These are phyloP conservation scores for Haematococcus sp. DNA, from an alignment of 139 green algal species.

Conservation along the genomic window DNA sequence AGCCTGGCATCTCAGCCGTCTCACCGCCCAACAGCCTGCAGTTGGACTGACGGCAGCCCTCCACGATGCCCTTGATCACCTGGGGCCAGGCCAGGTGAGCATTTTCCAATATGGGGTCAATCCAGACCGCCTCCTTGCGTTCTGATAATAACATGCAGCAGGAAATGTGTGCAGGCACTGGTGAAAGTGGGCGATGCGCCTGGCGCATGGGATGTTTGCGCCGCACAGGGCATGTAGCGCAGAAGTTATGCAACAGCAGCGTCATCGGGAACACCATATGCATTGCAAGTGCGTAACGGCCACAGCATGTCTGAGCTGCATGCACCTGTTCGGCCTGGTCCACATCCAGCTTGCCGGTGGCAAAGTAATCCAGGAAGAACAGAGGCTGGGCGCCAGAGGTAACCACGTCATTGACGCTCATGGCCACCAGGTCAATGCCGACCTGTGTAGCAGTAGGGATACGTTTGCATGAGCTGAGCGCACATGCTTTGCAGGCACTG, in stretches of 20 bases:
- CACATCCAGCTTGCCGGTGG: conserved; percentile 89
- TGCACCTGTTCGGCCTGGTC: conserved; percentile 85
- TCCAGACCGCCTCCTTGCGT: too few species aligned
- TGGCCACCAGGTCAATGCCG: conserved; percentile 96
- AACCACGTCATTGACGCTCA: conserved; percentile 98
- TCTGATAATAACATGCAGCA: too few species aligned
- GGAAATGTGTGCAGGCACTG: too few species aligned
- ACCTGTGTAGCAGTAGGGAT: conserved; percentile 2
- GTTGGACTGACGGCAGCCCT: conserved; percentile 86
- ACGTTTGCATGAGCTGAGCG: not conserved
- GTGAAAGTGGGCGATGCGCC: too few species aligned
- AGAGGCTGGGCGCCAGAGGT: conserved; percentile 90
- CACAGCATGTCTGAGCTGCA: not conserved
- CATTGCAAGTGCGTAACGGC: too few species aligned
- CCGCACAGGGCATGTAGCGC: too few species aligned
- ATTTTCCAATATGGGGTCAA: too few species aligned
- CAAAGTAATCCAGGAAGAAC: conserved; percentile 99
- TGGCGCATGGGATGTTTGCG: too few species aligned
- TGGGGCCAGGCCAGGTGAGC: conserved; percentile 37
- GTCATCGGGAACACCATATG: too few species aligned
- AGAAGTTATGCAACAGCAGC: too few species aligned
- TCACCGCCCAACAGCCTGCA: conserved; percentile 93
- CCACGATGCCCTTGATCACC: conserved; percentile 96
- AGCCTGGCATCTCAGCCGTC: conserved; percentile 98
- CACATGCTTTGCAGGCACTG: not conserved